A percentile compares a stretch with the other conserved stretches of the same genome.
Evolutionary conservation across 2,329 filamentous ascomycete species (phyloP).

Genomic region (Sclerotinia sclerotiorum): DNA sequence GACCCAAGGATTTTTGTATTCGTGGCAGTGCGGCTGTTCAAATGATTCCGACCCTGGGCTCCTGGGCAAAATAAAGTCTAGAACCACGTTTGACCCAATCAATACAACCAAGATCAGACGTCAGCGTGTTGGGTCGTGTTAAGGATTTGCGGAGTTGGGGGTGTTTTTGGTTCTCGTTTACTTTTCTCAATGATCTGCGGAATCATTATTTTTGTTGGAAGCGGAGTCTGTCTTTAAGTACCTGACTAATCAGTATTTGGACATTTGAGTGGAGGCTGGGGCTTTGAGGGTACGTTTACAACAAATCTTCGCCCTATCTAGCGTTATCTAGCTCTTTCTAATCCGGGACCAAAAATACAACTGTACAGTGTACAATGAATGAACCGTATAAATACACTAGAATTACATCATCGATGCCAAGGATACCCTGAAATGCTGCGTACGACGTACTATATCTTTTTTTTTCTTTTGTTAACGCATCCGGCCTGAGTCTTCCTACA

Average conservation of each 20-base stretch:
- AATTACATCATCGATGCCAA: slow-evolving; percentile 13
- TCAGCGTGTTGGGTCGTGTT: background rate
- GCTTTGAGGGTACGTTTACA: too few species aligned
- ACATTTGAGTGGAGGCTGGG: background rate
- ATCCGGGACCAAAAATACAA: too few species aligned
- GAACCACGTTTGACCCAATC: background rate
- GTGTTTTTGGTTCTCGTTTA: background rate
- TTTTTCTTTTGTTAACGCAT: too few species aligned
- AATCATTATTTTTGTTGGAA: background rate
- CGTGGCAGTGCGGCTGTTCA: background rate
- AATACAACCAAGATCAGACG: background rate
- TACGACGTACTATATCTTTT: background rate
- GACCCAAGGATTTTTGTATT: background rate
- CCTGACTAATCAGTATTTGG: slow-evolving; percentile 14
- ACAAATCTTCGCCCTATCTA: background rate
- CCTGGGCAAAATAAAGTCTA: background rate
- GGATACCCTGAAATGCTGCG: slow-evolving; percentile 1
- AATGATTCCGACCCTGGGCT: background rate
- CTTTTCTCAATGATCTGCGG: background rate
- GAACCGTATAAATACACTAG: background rate
- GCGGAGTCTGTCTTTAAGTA: background rate
- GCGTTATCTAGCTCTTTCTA: background rate
- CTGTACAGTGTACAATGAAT: too few species aligned
- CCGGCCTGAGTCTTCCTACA: too few species aligned
- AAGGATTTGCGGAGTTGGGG: background rate